Percentiles rank a stretch among this genome's conserved stretches.
Conservation (phyloP, 1,284 basidiomycete species). For the Pascua sp. region DNA sequence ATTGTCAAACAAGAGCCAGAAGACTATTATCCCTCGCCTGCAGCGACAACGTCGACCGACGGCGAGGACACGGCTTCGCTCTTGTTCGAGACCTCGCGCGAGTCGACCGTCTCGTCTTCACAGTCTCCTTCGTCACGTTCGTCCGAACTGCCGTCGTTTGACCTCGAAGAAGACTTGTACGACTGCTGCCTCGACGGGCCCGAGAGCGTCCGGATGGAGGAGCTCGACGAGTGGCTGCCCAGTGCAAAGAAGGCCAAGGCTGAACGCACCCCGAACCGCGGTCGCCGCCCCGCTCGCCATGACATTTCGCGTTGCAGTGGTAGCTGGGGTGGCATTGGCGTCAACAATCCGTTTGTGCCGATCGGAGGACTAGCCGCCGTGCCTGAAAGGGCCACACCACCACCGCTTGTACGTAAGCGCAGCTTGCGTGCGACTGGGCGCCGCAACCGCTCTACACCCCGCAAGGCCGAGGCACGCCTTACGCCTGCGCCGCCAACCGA, state of each 20-base stretch:
- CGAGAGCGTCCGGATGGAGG: slow-evolving; percentile 42
- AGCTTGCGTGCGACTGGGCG: slow-evolving; percentile 12
- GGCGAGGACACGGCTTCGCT: slow-evolving; percentile 16
- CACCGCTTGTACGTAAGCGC: slow-evolving; percentile 17
- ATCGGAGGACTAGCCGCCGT: slow-evolving; percentile 8
- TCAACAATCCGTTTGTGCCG: slow-evolving; percentile 24
- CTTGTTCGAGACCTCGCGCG: slow-evolving; percentile 10
- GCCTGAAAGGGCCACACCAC: slow-evolving; percentile 4
- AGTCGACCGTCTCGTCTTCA: slow-evolving; percentile 14
- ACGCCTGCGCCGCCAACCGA: slow-evolving; percentile 9
- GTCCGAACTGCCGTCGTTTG: slow-evolving; percentile 26
- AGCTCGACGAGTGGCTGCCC: slow-evolving; percentile 43
- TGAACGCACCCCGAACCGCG: slow-evolving; percentile 28
- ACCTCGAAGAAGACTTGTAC: slow-evolving; percentile 18
- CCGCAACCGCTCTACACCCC: slow-evolving; percentile 11
- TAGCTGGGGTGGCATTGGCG: slow-evolving; percentile 42
- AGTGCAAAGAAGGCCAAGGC: slow-evolving; percentile 9
- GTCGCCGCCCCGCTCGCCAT: slow-evolving; percentile 13
- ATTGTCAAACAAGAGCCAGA: slow-evolving; percentile 39
- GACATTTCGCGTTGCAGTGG: slow-evolving; percentile 18
- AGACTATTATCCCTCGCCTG: slow-evolving; percentile 42
- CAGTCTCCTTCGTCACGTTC: slow-evolving; percentile 30
- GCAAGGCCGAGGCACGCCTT: slow-evolving; percentile 11
- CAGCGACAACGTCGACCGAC: slow-evolving; percentile 17
- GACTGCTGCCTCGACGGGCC: slow-evolving; percentile 29